Base-by-base conservation (phyloP, 441 rosid species). In the Pelargonium australe region DNA sequence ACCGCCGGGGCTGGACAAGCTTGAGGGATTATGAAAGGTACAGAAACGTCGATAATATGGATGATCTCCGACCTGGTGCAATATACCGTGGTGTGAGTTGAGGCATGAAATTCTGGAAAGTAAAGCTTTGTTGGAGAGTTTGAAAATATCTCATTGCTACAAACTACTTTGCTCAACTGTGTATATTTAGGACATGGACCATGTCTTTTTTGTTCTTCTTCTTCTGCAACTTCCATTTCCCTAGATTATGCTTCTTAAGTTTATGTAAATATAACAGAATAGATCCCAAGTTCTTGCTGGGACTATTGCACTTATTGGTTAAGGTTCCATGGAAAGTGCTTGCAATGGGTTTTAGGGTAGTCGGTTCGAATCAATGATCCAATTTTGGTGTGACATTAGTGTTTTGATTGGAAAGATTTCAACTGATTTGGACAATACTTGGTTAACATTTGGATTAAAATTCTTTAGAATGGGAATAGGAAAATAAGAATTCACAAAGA, bases 21-120 rank as follows among this genome's bases (percentile, higher is more conserved):
- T 80, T 95, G 47, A 90, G 96, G 75, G 97, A 88, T 81, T 78
- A 82, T 64, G 92, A 91, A 76, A 94, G 96, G 43, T 91, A 86
- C 73, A 84, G 95, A 79, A 87, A 82, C 77, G 75, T 89, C 11
- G 90, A 90, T 63, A 87, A 79, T 71, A 87, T 95, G 91, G 97
- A 95, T 78, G 97, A 95, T 77, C 92, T 94, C 79, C 90, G 86
- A 68, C 83, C 89, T 0, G 90, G 93, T 78, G 89, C 82, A 0
- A 70, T 91, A 47, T 94, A 94, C 70, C 83, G 90, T 4, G 98
- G 96, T 60, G 84, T 82, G 58, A 84, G 80, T 76, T 91, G 83
- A 87, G 58, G 53, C n/a, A 10, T 9, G n/a, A 8, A 45, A 45
- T 13, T 45, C 51, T 13, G 11, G 13, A 45, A 9, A 45, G 51